Conservation (phyloP, 2,329 filamentous ascomycete species). For the Coccinonectria pachysandricola region DNA sequence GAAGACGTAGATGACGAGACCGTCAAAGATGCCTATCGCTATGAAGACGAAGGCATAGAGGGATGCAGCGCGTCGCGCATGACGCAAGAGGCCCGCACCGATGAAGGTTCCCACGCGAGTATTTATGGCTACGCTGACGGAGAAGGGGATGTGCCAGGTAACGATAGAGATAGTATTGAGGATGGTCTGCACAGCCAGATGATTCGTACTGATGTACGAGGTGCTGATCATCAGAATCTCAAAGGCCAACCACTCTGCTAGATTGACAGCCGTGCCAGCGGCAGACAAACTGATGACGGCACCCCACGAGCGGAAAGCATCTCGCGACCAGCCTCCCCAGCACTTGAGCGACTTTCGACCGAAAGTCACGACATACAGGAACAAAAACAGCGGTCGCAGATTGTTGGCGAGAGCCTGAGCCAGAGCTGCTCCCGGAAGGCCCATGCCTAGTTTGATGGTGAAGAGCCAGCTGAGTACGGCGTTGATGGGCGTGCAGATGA, state of each 20-base stretch:
- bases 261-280: conserved; percentile 81
- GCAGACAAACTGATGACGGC: conserved; percentile 72
- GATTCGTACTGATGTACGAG: conserved; percentile 63
- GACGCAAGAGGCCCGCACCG: conserved; percentile 69
- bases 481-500: conserved; percentile 65
- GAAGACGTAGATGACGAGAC: conserved; percentile 2
- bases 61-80: conserved; percentile 31
- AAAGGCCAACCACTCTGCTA: conserved; percentile 83
- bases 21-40: conserved; percentile 4
- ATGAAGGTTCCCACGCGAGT: conserved; percentile 85
- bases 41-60: conserved; percentile 8
- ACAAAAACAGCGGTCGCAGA: conserved; percentile 59
- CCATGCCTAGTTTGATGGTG: conserved; percentile 56
- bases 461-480: conserved; percentile 65
- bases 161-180: conserved; percentile 65
- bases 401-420: conserved; percentile 68
- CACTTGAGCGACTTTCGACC: conserved; percentile 53
- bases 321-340: conserved; percentile 65
- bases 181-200: conserved; percentile 77
- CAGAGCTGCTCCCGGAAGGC: conserved; percentile 68
- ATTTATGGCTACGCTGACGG: conserved; percentile 74
- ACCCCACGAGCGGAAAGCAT: conserved; percentile 60
- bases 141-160: conserved; percentile 83
- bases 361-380: conserved; percentile 62
- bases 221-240: conserved; percentile 74